Conservation (phyloP, 2,329 filamentous ascomycete species). For the Xylaria sp. region DNA sequence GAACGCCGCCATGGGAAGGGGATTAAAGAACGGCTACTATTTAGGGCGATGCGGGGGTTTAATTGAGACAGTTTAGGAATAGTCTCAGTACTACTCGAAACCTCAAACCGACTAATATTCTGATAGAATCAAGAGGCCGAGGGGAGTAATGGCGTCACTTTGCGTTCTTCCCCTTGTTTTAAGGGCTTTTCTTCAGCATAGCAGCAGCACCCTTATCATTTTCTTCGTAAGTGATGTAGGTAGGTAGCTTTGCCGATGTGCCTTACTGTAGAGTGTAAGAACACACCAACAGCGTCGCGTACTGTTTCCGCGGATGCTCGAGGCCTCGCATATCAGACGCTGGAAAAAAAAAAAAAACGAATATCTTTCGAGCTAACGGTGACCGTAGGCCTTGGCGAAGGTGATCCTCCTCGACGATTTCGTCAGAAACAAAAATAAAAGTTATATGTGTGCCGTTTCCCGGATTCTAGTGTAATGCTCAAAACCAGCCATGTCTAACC, state of each 20-base stretch:
- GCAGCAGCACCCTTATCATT: neutral
- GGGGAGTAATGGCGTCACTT: conserved; percentile 20
- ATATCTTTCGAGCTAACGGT: neutral
- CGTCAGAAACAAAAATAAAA: too few relatives aligned
- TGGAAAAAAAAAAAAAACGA: neutral
- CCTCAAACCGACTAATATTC: conserved; percentile 1
- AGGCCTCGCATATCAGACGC: neutral
- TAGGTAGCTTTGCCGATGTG: neutral
- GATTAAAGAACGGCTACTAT: neutral
- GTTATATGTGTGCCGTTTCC: neutral
- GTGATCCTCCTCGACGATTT: neutral
- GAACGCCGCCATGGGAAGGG: neutral
- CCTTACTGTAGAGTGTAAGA: neutral
- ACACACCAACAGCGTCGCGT: neutral
- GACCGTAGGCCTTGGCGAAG: neutral
- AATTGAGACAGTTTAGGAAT: conserved; percentile 23
- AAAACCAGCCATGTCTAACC: neutral
- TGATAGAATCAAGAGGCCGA: neutral
- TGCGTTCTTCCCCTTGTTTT: conserved; percentile 7
- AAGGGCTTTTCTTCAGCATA: neutral
- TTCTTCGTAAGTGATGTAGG: too few relatives aligned
- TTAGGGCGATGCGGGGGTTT: conserved; percentile 24
- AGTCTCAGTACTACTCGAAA: neutral
- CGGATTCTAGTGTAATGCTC: neutral
- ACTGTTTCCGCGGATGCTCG: neutral